phyloP scores from a whole-genome alignment of 257 asterid genomes.

The Forsythia viridissima region DNA sequence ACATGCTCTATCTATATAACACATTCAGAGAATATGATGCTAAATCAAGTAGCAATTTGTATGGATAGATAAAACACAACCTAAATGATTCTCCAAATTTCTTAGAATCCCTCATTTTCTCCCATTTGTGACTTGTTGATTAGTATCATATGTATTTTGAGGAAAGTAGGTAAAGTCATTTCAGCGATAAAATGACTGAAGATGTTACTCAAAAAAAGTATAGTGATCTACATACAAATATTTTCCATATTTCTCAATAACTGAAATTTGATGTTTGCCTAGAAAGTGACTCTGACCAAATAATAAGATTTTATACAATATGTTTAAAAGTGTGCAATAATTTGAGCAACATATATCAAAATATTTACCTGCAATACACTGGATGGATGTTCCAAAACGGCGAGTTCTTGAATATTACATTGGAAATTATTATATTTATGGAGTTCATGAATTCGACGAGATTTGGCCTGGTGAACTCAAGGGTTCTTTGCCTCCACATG shows the following conservation, averaged over 20 bases:
- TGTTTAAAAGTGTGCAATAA: background rate
- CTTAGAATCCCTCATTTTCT: background rate
- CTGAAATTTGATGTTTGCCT: too few species aligned
- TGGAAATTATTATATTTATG: slow-evolving; percentile 49
- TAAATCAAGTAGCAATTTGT: slow-evolving; percentile 10
- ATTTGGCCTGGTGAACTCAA: slow-evolving; percentile 57
- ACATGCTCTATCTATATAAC: too few species aligned
- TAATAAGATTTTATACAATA: too few species aligned
- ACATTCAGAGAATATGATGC: too few species aligned
- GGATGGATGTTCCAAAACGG: slow-evolving; percentile 81
- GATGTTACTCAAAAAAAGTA: too few species aligned
- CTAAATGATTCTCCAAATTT: background rate
- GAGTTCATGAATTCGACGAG: slow-evolving; percentile 60
- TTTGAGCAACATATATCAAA: background rate
- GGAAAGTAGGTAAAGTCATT: too few species aligned
- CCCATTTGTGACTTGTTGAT: background rate
- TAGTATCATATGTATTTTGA: background rate
- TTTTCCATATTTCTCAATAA: too few species aligned
- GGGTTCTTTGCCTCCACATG: slow-evolving; percentile 65
- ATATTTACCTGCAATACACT: slow-evolving; percentile 65
- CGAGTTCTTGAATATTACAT: slow-evolving; percentile 54
- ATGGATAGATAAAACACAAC: background rate
- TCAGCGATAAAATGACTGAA: too few species aligned
- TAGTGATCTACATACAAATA: too few species aligned
- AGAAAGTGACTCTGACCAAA: too few species aligned